phyloP scores from a whole-genome alignment of 345 rosid genomes.

The Boechera divaricarpa region DNA sequence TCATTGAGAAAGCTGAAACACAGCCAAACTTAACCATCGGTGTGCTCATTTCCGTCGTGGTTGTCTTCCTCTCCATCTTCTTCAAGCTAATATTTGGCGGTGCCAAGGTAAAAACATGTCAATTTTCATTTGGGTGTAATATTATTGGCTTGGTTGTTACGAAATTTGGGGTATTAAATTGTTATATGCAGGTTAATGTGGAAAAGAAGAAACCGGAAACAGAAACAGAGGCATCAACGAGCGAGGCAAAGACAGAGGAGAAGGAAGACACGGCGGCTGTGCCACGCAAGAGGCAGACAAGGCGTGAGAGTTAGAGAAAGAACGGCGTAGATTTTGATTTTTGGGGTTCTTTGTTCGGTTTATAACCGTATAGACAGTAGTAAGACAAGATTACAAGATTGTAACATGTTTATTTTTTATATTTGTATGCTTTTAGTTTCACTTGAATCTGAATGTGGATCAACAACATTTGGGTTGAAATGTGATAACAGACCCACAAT shows the following conservation, averaged over 20 bases:
- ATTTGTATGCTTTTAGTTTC: conserved; percentile 20
- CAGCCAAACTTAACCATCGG: conserved; percentile 70
- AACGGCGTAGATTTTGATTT: conserved; percentile 8
- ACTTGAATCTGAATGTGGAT: background rate
- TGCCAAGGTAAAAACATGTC: conserved; percentile 50
- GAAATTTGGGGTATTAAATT: background rate
- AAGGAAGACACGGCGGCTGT: conserved; percentile 49
- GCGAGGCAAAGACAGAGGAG: conserved; percentile 49
- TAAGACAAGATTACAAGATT: conserved; percentile 8
- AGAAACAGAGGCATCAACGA: conserved; percentile 50
- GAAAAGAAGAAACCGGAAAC: conserved; percentile 45
- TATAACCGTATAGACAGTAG: conserved; percentile 28
- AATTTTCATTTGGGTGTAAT: background rate
- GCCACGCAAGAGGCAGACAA: conserved; percentile 53
- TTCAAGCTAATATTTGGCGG: conserved; percentile 64
- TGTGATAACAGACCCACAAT: background rate
- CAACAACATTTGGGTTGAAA: background rate
- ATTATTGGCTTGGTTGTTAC: background rate
- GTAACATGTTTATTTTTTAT: background rate
- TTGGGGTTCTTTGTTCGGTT: background rate
- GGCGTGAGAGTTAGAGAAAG: conserved; percentile 55
- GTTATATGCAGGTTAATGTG: conserved; percentile 45
- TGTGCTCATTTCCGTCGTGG: conserved; percentile 50
- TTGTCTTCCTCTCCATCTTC: conserved; percentile 51
- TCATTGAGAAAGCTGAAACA: conserved; percentile 72